phyloP scores from a whole-genome alignment of 495 filamentous ascomycete species.

The Beverwykella pulmonaria region DNA sequence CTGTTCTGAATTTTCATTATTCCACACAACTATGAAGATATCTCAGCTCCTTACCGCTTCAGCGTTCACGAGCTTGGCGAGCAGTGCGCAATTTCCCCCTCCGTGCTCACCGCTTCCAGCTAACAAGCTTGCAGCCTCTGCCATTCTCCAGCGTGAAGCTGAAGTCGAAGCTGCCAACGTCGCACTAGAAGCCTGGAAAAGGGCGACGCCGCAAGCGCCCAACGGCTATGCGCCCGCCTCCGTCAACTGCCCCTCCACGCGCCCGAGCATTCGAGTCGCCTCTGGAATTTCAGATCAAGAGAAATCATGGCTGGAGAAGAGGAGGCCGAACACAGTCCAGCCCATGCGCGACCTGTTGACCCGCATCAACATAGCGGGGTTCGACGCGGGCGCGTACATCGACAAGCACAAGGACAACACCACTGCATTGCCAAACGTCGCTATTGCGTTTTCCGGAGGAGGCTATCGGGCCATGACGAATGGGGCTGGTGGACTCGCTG shows the following conservation, averaged over 20 bases:
- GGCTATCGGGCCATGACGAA: conserved; percentile 88
- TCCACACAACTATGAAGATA: conserved; percentile 12
- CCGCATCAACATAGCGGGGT: conserved; percentile 71
- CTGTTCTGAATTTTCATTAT: neutral
- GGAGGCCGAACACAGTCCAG: conserved; percentile 60
- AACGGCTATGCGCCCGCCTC: conserved; percentile 46
- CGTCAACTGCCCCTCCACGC: conserved; percentile 46
- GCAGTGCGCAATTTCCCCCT: conserved; percentile 12
- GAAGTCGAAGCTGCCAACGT: conserved; percentile 1
- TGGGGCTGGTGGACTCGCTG: conserved; percentile 83
- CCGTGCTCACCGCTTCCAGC: neutral
- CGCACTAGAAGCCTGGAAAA: conserved; percentile 26
- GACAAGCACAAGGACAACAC: conserved; percentile 57
- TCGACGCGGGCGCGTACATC: conserved; percentile 75
- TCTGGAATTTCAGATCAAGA: conserved; percentile 65
- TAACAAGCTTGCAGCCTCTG: conserved; percentile 20
- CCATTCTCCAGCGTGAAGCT: conserved; percentile 1
- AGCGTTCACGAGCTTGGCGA: conserved; percentile 21
- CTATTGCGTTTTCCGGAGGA: conserved; percentile 64
- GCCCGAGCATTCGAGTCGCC: conserved; percentile 60
- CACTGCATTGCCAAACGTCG: conserved; percentile 65
- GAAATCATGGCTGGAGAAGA: conserved; percentile 65
- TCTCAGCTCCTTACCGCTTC: conserved; percentile 12
- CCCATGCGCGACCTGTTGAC: conserved; percentile 75
- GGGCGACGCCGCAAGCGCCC: conserved; percentile 43